phyloP scores from a whole-genome alignment of 495 filamentous ascomycete genomes.

The Penicillium salamii region DNA sequence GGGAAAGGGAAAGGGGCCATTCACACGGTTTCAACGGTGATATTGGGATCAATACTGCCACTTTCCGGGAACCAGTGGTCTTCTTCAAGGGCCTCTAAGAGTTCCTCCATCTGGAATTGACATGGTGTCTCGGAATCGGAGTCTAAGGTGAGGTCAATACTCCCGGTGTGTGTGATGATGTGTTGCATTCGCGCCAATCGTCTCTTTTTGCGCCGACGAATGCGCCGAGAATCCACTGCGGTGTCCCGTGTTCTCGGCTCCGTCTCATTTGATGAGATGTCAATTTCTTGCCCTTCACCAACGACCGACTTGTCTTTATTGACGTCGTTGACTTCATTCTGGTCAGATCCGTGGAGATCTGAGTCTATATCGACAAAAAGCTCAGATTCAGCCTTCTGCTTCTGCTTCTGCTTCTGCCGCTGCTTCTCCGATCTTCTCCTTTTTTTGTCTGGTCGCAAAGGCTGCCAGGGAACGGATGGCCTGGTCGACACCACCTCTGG shows the following conservation, averaged over 20 bases:
- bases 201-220: constrained; percentile 2
- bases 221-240: no score
- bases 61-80: constrained; percentile 49
- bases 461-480: no score
- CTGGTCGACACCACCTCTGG: no score
- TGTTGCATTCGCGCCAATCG: neutral
- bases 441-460: neutral
- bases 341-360: no score
- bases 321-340: no score
- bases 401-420: no score
- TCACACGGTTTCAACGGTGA: constrained; percentile 13
- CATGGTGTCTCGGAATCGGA: constrained; percentile 2
- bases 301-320: no score
- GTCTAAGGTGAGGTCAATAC: constrained; percentile 36
- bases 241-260: no score
- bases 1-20: neutral
- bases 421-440: neutral
- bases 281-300: no score
- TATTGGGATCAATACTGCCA: constrained; percentile 30
- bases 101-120: constrained; percentile 14
- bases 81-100: constrained; percentile 32
- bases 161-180: constrained; percentile 11
- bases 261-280: no score
- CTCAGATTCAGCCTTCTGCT: no score
- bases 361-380: no score